Evolutionary conservation across 257 asterid species (phyloP).

Genomic region (Solanum corneliomulleri): DNA sequence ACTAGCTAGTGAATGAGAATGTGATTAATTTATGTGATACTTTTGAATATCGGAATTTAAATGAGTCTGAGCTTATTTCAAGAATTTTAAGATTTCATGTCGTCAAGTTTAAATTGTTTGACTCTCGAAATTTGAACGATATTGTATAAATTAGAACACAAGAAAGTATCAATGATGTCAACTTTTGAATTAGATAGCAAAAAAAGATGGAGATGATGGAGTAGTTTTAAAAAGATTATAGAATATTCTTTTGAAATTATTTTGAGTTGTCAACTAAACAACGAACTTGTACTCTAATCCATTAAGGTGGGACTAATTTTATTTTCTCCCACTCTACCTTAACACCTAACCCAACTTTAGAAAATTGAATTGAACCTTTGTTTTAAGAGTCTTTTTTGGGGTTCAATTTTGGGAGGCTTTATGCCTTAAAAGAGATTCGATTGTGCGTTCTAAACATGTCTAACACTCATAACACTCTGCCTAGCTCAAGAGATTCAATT

Average conservation of each 20-base stretch:
- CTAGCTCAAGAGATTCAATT: background rate
- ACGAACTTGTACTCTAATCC: conserved; percentile 38
- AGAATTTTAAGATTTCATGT: background rate
- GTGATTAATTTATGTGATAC: background rate
- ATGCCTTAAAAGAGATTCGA: background rate
- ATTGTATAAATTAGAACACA: background rate
- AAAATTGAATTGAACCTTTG: background rate
- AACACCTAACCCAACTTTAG: background rate
- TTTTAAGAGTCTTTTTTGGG: background rate
- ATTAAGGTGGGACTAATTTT: conserved; percentile 5
- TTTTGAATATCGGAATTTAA: background rate
- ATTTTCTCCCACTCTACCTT: background rate
- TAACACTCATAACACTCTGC: background rate
- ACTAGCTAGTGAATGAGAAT: background rate
- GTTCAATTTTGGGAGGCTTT: background rate
- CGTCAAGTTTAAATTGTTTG: too few relatives aligned
- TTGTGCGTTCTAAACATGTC: background rate
- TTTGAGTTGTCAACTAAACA: conserved; percentile 28
- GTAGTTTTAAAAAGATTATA: conserved; percentile 5
- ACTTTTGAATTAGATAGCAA: conserved; percentile 9
- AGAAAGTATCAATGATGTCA: background rate
- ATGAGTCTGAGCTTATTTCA: background rate
- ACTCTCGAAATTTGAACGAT: background rate
- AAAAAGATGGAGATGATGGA: conserved; percentile 22
- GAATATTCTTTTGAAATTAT: background rate